Percentiles rank a stretch among this genome's conserved stretches.
phyloP scores from a whole-genome alignment of 257 asterid species.

The Fraxinus quadrangulata region DNA sequence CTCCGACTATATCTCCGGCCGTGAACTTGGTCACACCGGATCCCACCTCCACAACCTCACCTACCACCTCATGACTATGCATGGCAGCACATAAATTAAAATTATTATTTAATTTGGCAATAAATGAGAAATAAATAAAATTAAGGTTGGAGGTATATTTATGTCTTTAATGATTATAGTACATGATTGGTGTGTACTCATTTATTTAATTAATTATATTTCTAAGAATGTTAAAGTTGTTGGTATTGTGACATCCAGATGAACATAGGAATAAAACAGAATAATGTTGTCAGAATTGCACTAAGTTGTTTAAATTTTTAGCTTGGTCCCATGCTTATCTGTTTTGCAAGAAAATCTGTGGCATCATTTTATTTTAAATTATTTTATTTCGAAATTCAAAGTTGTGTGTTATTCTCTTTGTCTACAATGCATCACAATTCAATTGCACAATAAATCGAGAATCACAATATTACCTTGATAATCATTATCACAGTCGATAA shows the following conservation, averaged over 20 bases:
- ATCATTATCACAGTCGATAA: too few relatives aligned
- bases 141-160: not conserved
- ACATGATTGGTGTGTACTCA: not conserved
- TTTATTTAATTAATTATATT: not conserved
- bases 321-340: not conserved
- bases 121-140: not conserved
- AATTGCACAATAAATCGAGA: too few relatives aligned
- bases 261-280: not conserved
- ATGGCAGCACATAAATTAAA: constrained; percentile 11
- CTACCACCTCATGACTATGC: constrained; percentile 88
- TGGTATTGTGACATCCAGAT: not conserved
- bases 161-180: not conserved
- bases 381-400: too few relatives aligned
- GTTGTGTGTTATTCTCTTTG: too few relatives aligned
- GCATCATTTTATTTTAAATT: too few relatives aligned
- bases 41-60: constrained; percentile 90
- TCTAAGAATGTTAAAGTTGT: not conserved
- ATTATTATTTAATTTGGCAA: not conserved
- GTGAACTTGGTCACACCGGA: constrained; percentile 65
- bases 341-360: not conserved
- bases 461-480: too few relatives aligned
- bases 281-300: not conserved
- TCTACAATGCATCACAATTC: too few relatives aligned
- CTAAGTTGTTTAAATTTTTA: not conserved
- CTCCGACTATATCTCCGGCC: constrained; percentile 78